Percentiles rank a stretch among this genome's conserved stretches.
Conservation (phyloP, 2,329 filamentous ascomycete species). For the Aspergillus luchuensis region DNA sequence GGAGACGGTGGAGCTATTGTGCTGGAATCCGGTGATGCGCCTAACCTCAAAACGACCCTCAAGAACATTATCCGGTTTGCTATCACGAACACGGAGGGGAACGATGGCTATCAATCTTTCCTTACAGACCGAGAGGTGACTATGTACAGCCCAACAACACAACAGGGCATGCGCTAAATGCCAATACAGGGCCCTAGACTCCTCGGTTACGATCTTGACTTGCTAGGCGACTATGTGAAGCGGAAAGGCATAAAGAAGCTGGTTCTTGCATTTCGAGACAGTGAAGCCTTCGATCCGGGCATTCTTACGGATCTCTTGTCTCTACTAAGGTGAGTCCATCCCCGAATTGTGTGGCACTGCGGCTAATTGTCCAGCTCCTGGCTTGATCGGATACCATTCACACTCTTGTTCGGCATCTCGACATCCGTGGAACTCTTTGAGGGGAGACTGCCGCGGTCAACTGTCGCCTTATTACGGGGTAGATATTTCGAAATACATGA, state of each 20-base stretch:
- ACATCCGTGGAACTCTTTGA: slow-evolving; percentile 65
- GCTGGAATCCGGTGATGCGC: slow-evolving; percentile 48
- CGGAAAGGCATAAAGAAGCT: slow-evolving; percentile 41
- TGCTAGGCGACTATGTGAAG: slow-evolving; percentile 47
- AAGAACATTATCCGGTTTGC: slow-evolving; percentile 50
- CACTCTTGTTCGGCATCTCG: slow-evolving; percentile 62
- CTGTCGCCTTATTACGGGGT: slow-evolving; percentile 56
- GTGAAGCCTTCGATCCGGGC: slow-evolving; percentile 49
- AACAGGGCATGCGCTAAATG: not conserved
- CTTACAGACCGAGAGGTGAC: slow-evolving; percentile 43
- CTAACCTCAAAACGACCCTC: slow-evolving; percentile 49
- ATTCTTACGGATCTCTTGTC: slow-evolving; percentile 50
- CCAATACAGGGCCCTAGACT: slow-evolving; percentile 40
- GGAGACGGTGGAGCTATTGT: slow-evolving; percentile 41
- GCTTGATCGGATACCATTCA: slow-evolving; percentile 63
- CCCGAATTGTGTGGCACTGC: slow-evolving; percentile 9
- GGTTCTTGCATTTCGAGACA: slow-evolving; percentile 49
- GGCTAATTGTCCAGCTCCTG: slow-evolving; percentile 52
- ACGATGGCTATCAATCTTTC: slow-evolving; percentile 43
- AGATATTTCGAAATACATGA: slow-evolving; percentile 56
- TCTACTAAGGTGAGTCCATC: slow-evolving; percentile 47
- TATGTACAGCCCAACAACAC: not conserved
- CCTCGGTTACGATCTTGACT: slow-evolving; percentile 50
- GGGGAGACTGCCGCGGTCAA: slow-evolving; percentile 56
- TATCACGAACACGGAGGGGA: slow-evolving; percentile 41